Evolutionary conservation across 768 basidiomycete genomes (phyloP).

Genomic region (button mushroom (Agaricus bisporus)): DNA sequence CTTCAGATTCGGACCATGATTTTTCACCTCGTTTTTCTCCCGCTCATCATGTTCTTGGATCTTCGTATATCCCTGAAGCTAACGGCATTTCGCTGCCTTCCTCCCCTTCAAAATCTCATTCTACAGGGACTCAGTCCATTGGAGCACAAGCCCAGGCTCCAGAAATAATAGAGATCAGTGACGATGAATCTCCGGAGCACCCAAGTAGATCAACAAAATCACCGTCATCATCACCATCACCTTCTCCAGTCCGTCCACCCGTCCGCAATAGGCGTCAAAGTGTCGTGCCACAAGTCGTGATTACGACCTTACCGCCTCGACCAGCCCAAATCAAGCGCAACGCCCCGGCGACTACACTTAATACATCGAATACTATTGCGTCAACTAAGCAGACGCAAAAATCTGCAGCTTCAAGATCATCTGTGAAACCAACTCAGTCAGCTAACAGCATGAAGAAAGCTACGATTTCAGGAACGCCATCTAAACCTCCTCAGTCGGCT

Average conservation of each 20-base stretch:
- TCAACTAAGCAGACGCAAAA: neutral
- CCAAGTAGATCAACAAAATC: neutral
- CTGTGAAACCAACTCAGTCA: neutral
- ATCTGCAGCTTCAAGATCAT: neutral
- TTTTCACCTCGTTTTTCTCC: neutral
- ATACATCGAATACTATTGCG: neutral
- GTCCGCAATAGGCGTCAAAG: neutral
- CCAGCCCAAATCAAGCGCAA: neutral
- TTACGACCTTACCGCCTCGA: neutral
- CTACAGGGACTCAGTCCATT: neutral
- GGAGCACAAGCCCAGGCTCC: neutral
- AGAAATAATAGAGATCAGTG: conserved; percentile 4
- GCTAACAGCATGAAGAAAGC: too few species aligned
- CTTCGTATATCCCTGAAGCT: neutral
- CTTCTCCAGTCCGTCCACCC: neutral
- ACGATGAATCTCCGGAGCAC: neutral
- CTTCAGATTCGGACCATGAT: neutral
- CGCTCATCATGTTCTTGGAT: neutral
- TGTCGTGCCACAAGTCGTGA: conserved; percentile 1
- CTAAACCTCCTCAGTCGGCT: neutral
- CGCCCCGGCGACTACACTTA: neutral
- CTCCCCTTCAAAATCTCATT: neutral
- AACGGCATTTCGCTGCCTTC: neutral
- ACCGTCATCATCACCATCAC: neutral
- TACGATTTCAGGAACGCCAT: too few species aligned